These are phyloP conservation scores for Aristolochia fimbriata DNA, from an alignment of 164 flowering plant genomes.

Conservation along the genomic window DNA sequence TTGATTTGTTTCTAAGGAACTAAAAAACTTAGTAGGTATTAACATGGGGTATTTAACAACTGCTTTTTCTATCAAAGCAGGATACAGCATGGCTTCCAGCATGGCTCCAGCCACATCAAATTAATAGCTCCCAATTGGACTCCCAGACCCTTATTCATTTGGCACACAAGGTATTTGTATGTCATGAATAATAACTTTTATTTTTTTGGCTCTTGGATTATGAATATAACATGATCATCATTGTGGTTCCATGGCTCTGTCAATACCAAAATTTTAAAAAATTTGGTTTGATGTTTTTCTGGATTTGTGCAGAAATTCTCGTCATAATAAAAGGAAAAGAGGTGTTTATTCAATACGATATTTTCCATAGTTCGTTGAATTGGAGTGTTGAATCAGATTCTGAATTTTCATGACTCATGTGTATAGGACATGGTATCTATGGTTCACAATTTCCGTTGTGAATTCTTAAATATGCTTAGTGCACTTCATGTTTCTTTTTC, in stretches of 20 bases:
- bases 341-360: too few species aligned
- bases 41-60: neutral
- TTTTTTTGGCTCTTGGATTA: neutral
- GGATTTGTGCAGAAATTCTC: too few species aligned
- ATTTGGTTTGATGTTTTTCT: neutral
- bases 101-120: slow-evolving; percentile 51
- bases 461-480: too few species aligned
- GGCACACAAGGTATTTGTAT: slow-evolving; percentile 18
- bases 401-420: too few species aligned
- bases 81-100: slow-evolving; percentile 64
- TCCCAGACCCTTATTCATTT: slow-evolving; percentile 9
- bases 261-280: neutral
- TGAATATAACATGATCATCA: neutral
- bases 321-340: too few species aligned
- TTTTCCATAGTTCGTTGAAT: too few species aligned
- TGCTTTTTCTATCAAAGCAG: slow-evolving; percentile 16
- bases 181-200: neutral
- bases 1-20: too few species aligned
- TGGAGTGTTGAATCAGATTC: too few species aligned
- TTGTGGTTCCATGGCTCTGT: neutral
- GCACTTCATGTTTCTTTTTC: too few species aligned
- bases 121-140: slow-evolving; percentile 12
- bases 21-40: too few species aligned
- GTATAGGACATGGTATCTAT: too few species aligned
- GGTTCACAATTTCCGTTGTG: too few species aligned